Evolutionary conservation across 495 filamentous ascomycete genomes (phyloP).

Genomic region (Alectoria sarmentosa): DNA sequence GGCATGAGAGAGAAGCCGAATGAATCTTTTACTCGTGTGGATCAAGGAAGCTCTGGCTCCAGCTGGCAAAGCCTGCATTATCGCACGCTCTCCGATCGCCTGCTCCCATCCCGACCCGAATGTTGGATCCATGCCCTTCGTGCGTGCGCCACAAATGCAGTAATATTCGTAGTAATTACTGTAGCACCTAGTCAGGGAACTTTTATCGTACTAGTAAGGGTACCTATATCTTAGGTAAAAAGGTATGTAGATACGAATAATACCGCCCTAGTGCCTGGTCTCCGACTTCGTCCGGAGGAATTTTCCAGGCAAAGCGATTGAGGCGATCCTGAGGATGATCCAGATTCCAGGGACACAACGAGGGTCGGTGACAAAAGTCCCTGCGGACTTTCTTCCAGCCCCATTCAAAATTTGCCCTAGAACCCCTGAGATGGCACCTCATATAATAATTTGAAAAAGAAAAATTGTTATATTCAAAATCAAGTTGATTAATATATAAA

Average conservation of each 20-base stretch:
- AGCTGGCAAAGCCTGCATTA: background rate
- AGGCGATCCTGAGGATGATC: background rate
- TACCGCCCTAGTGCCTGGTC: background rate
- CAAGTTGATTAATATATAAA: too few species aligned
- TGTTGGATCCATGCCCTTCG: constrained; percentile 1
- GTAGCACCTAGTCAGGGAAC: background rate
- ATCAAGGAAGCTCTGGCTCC: background rate
- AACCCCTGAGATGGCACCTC: too few species aligned
- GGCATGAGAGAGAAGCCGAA: background rate
- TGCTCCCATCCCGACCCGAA: background rate
- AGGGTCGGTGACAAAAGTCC: too few species aligned
- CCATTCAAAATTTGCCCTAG: too few species aligned
- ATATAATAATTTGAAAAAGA: too few species aligned
- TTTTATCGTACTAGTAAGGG: too few species aligned
- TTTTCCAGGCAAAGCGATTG: background rate
- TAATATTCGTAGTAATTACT: background rate
- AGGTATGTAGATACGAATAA: background rate
- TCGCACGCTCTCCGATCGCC: background rate
- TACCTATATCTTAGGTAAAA: background rate
- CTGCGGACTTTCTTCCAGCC: too few species aligned
- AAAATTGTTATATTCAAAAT: too few species aligned
- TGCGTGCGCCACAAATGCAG: constrained; percentile 3
- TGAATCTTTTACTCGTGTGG: background rate
- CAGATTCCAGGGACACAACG: background rate
- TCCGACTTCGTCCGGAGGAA: background rate